Percentiles rank a stretch among this genome's conserved stretches.
phyloP scores from a whole-genome alignment of 1,139 yeast genomes.

The Nakaseomyces sp. region DNA sequence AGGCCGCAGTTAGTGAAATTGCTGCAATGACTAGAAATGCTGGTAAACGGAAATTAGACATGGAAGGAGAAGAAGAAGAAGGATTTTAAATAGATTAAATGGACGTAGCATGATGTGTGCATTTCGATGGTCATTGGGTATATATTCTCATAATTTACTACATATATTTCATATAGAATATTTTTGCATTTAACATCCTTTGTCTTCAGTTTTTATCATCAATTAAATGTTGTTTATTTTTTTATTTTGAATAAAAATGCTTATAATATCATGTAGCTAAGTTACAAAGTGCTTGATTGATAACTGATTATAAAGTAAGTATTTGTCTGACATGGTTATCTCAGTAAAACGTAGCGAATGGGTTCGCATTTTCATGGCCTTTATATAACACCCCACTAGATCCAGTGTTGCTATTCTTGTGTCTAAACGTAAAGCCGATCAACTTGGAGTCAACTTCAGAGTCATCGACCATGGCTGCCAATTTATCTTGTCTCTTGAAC shows the following conservation, averaged over 20 bases:
- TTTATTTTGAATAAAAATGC: neutral
- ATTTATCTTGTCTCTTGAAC: conserved; percentile 76
- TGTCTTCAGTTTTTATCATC: too few relatives aligned
- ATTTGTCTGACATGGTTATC: too few relatives aligned
- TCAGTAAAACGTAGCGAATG: conserved; percentile 36
- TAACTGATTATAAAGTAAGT: neutral
- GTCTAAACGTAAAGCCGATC: conserved; percentile 94
- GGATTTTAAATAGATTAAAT: conserved; percentile 25
- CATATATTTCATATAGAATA: neutral
- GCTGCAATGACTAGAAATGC: conserved; percentile 62
- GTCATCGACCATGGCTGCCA: conserved; percentile 72
- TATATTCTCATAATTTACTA: neutral
- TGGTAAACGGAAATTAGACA: conserved; percentile 67
- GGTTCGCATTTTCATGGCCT: conserved; percentile 33
- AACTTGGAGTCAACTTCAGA: conserved; percentile 62
- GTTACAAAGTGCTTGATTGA: neutral
- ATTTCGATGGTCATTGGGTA: neutral
- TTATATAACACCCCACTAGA: conserved; percentile 35
- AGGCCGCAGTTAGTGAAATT: conserved; percentile 66
- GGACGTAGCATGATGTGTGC: too few relatives aligned
- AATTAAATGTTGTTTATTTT: too few relatives aligned
- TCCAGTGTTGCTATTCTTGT: conserved; percentile 49
- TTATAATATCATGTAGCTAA: neutral
- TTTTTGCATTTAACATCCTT: neutral
- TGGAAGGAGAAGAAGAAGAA: conserved; percentile 34